A percentile compares a stretch with the other conserved stretches of the same genome.
Evolutionary conservation across 768 basidiomycete species (phyloP).

Genomic region (Lentinus brumalis): DNA sequence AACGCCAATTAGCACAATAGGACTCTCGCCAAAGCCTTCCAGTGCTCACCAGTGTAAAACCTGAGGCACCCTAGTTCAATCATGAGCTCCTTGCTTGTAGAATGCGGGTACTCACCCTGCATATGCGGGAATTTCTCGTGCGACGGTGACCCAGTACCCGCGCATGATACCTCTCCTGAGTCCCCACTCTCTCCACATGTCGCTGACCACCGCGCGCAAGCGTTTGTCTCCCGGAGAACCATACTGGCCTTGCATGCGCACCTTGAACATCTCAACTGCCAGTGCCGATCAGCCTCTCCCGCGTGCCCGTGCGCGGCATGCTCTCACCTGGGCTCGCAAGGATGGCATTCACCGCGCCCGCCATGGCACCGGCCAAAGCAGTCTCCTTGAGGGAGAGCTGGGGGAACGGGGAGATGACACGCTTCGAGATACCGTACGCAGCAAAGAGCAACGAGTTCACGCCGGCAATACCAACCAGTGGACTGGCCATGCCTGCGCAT

Average conservation of each 20-base stretch:
- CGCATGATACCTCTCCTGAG: slow-evolving; percentile 90
- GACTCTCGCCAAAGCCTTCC: too few relatives aligned
- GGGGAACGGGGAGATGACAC: slow-evolving; percentile 89
- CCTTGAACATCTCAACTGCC: slow-evolving; percentile 97
- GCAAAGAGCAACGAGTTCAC: slow-evolving; percentile 96
- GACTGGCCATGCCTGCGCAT: slow-evolving; percentile 80
- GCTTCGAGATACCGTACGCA: slow-evolving; percentile 80
- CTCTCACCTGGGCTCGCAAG: slow-evolving; percentile 83
- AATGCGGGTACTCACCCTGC: slow-evolving; percentile 63
- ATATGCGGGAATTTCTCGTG: slow-evolving; percentile 94
- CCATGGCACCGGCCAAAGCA: slow-evolving; percentile 87
- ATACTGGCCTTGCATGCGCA: slow-evolving; percentile 96
- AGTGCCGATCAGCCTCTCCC: slow-evolving; percentile 1
- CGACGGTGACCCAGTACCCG: slow-evolving; percentile 96
- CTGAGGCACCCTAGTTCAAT: too few relatives aligned
- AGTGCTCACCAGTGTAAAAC: too few relatives aligned
- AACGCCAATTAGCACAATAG: too few relatives aligned
- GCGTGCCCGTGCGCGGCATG: background rate
- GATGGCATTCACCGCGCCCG: slow-evolving; percentile 87
- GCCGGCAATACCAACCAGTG: slow-evolving; percentile 89
- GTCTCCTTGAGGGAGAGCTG: slow-evolving; percentile 79
- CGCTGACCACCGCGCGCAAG: slow-evolving; percentile 66
- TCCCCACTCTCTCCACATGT: slow-evolving; percentile 90
- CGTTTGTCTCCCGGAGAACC: slow-evolving; percentile 79
- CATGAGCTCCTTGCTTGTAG: background rate